These are phyloP conservation scores for Trypanosomatidae sp. DNA, from an alignment of 208 protist species.

Conservation along the genomic window DNA sequence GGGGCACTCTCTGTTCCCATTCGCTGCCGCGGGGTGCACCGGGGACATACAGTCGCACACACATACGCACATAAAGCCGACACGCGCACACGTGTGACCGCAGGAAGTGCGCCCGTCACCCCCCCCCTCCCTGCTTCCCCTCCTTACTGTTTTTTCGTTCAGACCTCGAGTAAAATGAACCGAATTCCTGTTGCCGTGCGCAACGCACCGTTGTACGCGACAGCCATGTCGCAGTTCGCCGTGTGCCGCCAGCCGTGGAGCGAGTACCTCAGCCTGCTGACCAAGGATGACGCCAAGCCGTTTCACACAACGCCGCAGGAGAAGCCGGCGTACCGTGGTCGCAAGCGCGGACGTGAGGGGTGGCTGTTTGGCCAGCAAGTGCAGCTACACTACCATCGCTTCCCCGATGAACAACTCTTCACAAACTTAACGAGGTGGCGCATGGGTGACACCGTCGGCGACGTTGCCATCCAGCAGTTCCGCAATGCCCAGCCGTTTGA, in stretches of 20 bases:
- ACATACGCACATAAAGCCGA: background rate
- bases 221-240: conserved; percentile 72
- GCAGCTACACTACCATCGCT: conserved; percentile 90
- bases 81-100: background rate
- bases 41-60: background rate
- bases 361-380: conserved; percentile 91
- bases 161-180: conserved; percentile 25
- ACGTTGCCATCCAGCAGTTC: conserved; percentile 88
- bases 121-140: background rate
- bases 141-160: background rate
- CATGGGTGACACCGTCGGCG: conserved; percentile 82
- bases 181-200: conserved; percentile 24
- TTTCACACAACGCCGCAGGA: conserved; percentile 78
- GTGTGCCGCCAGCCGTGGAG: conserved; percentile 85
- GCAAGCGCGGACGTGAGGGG: conserved; percentile 81
- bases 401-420: conserved; percentile 88
- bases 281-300: conserved; percentile 72
- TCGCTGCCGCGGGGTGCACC: background rate
- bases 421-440: conserved; percentile 86
- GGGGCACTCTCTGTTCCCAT: background rate
- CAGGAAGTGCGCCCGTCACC: background rate
- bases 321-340: conserved; percentile 78
- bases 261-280: conserved; percentile 79
- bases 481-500: conserved; percentile 90
- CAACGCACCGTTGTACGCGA: conserved; percentile 64